phyloP scores from a whole-genome alignment of 1,139 yeast species.

The Yamadazyma sp. region DNA sequence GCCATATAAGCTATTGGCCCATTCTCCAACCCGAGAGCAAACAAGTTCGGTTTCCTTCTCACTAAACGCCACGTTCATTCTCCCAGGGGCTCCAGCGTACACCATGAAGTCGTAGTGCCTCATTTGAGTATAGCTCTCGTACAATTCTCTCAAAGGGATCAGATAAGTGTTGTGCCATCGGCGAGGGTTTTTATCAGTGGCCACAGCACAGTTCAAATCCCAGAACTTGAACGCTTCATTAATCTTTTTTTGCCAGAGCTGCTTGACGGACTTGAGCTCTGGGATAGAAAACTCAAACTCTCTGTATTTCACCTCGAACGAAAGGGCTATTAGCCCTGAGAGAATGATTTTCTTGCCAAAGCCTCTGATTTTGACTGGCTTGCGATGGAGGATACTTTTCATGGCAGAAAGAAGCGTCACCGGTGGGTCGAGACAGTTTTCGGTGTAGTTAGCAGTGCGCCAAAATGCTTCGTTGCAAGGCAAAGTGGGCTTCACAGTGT shows the following conservation, averaged over 20 bases:
- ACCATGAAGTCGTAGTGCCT: slow-evolving; percentile 69
- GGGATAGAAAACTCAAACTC: slow-evolving; percentile 17
- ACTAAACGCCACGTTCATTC: slow-evolving; percentile 70
- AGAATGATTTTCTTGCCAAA: slow-evolving; percentile 67
- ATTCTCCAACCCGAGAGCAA: slow-evolving; percentile 47
- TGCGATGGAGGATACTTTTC: slow-evolving; percentile 20
- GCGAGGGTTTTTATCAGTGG: slow-evolving; percentile 10
- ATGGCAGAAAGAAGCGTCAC: slow-evolving; percentile 48
- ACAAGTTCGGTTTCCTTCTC: slow-evolving; percentile 50
- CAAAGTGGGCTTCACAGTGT: slow-evolving; percentile 34
- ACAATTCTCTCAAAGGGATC: slow-evolving; percentile 18
- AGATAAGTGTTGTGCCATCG: slow-evolving; percentile 14
- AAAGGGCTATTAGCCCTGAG: slow-evolving; percentile 67
- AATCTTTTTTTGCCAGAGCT: slow-evolving; percentile 64
- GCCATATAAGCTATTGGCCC: slow-evolving; percentile 31
- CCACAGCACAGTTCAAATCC: slow-evolving; percentile 11
- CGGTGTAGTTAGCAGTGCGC: slow-evolving; percentile 32
- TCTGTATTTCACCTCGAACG: slow-evolving; percentile 17
- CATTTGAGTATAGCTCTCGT: slow-evolving; percentile 20
- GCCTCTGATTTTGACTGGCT: slow-evolving; percentile 19
- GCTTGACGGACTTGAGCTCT: slow-evolving; percentile 56
- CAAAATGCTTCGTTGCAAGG: slow-evolving; percentile 87
- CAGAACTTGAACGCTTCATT: slow-evolving; percentile 58
- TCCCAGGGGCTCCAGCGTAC: slow-evolving; percentile 74
- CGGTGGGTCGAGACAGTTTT: slow-evolving; percentile 8